Base-by-base conservation (phyloP, 148 eudicot genomes). In the Rhododendron mucronatum region DNA sequence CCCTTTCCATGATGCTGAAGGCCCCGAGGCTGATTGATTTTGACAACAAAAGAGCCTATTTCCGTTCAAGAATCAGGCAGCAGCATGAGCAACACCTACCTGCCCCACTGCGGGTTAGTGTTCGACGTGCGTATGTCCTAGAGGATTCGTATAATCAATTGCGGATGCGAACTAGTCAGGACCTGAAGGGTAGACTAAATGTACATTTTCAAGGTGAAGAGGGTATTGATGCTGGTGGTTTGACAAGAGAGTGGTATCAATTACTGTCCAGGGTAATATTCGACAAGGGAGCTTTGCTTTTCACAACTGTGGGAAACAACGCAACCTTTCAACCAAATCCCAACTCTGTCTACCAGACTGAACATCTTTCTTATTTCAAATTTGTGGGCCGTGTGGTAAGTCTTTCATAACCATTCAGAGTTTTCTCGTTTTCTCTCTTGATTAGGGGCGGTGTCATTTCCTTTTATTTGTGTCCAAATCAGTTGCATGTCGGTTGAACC, bases 161-260 rank as follows among this genome's bases (percentile, higher is more conserved):
- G 83, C 93, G 99, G 12, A 95, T 95, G 99, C 91, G 96, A 83
- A 90, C 99, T 82, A 93, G 33, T 84, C 98, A 93, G 86, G 99
- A 97, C 67, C 85, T 97, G 87, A 97, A 93, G 91, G 99, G 99
- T 84, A 92, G 99, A 59, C 90, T 97, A 82, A 97, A 95, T 90
- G 98, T 97, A 80, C 99, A 97, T 84, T 97, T 97, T 91, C 99
- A 97, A 93, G 99, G 98, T 81, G 99, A 97, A 91, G 99, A 97
- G 89, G 99, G 99, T 86, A 97, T 97, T 89, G 99, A 97, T 92
- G 99, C 99, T 87, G 99, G 99, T 88, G 99, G 99, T 82, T 94
- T 97, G 86, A 97, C 99, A 3, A 92, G 99, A 89, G 99, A 97
- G 89, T 97, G 99, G 99, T 97, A 97, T 91, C 99, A 94, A 89